Evolutionary conservation across 2,329 filamentous ascomycete species (phyloP).

Genomic region (Chrysosporium queenslandicum): DNA sequence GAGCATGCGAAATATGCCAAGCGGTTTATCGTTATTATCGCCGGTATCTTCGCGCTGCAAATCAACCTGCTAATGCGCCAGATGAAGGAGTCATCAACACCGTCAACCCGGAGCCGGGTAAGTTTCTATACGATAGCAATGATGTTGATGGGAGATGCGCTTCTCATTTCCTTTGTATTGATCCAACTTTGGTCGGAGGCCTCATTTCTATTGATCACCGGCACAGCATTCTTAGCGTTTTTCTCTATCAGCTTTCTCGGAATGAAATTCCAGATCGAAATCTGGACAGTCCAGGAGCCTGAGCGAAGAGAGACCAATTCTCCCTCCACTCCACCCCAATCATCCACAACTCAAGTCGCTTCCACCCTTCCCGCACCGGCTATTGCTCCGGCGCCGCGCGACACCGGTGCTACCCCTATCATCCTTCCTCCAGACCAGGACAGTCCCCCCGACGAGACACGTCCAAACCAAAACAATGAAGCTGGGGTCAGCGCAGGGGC

Average conservation of each 20-base stretch:
- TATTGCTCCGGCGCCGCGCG: constrained; percentile 36
- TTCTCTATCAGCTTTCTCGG: constrained; percentile 53
- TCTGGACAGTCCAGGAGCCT: constrained; percentile 53
- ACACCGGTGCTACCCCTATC: constrained; percentile 45
- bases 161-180: constrained; percentile 47
- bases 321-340: constrained; percentile 12
- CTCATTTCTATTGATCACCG: constrained; percentile 47
- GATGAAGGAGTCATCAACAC: constrained; percentile 55
- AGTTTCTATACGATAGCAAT: constrained; percentile 55
- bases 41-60: constrained; percentile 42
- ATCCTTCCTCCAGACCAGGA: constrained; percentile 53
- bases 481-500: constrained; percentile 42
- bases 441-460: constrained; percentile 31
- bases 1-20: constrained; percentile 44
- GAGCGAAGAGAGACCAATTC: constrained; percentile 29
- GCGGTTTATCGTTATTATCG: constrained; percentile 45
- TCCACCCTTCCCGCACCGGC: constrained; percentile 33
- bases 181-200: constrained; percentile 47
- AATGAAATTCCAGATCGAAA: constrained; percentile 56
- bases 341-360: background rate
- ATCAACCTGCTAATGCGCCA: constrained; percentile 50
- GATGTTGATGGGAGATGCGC: constrained; percentile 52
- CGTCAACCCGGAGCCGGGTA: constrained; percentile 53
- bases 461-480: constrained; percentile 22
- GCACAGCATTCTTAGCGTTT: constrained; percentile 49